A percentile compares a stretch with the other conserved stretches of the same genome.
phyloP scores from a whole-genome alignment of 164 flowering plant species.

The Cinnamomum chago region DNA sequence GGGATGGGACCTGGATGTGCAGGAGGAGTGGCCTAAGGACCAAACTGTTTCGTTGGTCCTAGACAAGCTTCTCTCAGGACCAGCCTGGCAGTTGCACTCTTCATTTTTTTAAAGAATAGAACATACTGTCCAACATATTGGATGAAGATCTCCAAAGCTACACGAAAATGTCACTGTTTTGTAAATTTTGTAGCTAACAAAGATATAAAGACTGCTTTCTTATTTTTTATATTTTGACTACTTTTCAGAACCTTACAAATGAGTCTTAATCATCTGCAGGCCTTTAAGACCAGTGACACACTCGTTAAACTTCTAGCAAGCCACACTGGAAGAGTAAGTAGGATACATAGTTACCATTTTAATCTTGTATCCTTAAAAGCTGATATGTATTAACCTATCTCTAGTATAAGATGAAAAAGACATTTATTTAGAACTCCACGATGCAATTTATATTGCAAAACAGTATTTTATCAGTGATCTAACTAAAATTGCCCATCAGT shows the following conservation, averaged over 20 bases:
- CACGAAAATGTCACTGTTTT: no score
- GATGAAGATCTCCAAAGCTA: not conserved
- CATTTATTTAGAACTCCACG: not conserved
- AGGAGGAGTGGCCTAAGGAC: not conserved
- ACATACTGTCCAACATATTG: not conserved
- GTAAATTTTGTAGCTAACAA: no score
- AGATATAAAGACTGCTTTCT: no score
- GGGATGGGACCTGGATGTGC: no score
- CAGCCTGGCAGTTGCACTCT: not conserved
- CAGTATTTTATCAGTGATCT: not conserved
- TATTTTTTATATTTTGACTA: no score
- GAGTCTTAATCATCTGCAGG: slow-evolving; percentile 38
- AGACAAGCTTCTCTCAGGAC: not conserved
- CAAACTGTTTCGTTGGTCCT: not conserved
- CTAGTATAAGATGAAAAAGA: not conserved
- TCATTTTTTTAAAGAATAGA: no score
- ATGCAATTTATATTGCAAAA: not conserved
- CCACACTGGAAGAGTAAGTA: slow-evolving; percentile 85
- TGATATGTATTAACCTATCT: not conserved
- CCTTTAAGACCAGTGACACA: slow-evolving; percentile 55
- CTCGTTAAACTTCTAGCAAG: slow-evolving; percentile 64
- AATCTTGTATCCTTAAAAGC: not conserved
- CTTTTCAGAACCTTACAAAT: not conserved
- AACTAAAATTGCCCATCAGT: slow-evolving; percentile 27
- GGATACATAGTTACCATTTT: not conserved